phyloP scores from a whole-genome alignment of 1,139 yeast species.

The Zhuliangozyma parablackwelliae region DNA sequence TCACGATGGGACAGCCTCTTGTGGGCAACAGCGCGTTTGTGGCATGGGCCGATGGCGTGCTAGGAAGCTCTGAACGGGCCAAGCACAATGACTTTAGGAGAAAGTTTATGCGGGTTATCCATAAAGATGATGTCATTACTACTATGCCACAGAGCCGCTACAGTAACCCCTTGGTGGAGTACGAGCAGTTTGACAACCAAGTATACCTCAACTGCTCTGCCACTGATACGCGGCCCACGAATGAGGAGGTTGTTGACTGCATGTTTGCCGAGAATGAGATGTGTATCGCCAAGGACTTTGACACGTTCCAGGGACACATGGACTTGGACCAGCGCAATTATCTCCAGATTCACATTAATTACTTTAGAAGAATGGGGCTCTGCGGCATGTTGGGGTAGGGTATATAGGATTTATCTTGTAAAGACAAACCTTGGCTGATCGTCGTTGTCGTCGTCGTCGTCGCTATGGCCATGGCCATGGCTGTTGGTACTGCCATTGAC shows the following conservation, averaged over 20 bases:
- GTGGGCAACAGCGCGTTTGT: slow-evolving; percentile 41
- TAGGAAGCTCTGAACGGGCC: slow-evolving; percentile 25
- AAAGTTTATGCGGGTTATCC: slow-evolving; percentile 39
- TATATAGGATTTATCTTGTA: slow-evolving; percentile 6
- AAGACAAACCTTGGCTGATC: slow-evolving; percentile 40
- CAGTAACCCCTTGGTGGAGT: slow-evolving; percentile 17
- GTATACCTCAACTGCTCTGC: slow-evolving; percentile 41
- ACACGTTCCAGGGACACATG: slow-evolving; percentile 4
- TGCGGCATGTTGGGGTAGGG: slow-evolving; percentile 31
- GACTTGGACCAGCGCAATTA: slow-evolving; percentile 16
- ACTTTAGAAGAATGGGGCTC: slow-evolving; percentile 44
- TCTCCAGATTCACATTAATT: slow-evolving; percentile 41
- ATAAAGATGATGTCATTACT: slow-evolving; percentile 43
- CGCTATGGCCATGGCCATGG: slow-evolving; percentile 10
- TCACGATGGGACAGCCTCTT: slow-evolving; percentile 52
- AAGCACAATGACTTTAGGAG: slow-evolving; percentile 20
- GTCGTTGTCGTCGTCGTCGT: slow-evolving; percentile 31
- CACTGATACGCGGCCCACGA: slow-evolving; percentile 19
- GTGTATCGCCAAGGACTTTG: slow-evolving; percentile 37
- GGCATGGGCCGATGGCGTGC: slow-evolving; percentile 31
- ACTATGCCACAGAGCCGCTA: slow-evolving; percentile 32
- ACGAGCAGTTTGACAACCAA: slow-evolving; percentile 42
- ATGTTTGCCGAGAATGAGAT: slow-evolving; percentile 24
- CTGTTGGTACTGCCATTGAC: no score
- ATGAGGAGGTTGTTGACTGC: slow-evolving; percentile 31